Base-by-base conservation (phyloP, 2,329 filamentous ascomycete genomes). In the Lanzia echinophila region DNA sequence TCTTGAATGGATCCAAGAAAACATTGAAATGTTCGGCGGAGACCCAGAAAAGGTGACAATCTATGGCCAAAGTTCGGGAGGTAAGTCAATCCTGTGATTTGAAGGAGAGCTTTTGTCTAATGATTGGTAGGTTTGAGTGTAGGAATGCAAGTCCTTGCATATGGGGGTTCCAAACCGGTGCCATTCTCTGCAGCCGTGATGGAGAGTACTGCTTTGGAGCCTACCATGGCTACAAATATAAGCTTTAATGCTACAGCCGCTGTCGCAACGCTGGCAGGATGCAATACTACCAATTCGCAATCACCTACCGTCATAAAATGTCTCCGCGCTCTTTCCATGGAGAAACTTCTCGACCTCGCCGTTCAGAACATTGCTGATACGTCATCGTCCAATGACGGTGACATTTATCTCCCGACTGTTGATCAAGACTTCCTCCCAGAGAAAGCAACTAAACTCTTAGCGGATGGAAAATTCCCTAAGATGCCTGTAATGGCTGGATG, bases 41-140 rank as follows among this genome's bases (percentile, higher is more conserved):
- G 77, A 85, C 57, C 71, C 70, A 2, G 65, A 67, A 3, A 76
- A 78, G 51, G 73, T 86, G 28, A 84, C 79, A 2, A 67, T 84
- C 47, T 81, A 79, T 76, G 83, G 82, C 33, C 78, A 82, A 63
- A 76, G 72, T 6, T 79, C 79, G 0, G 79, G 79, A 20, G 76
- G 70, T 45, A 72, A 72, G 50, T 74, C 72, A 5, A 72, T 82
- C 2, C 74, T 74, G 6, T 69, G 70, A 43, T 79, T 81, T 47
- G 69, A 33, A 33, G n/a, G 24, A 20, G 17, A 8, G 13, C 15
- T 38, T 6, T 20, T 20, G 38, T 44, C 41, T 44, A 6, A 44
- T 11, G 6, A 17, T 46, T 72, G 44, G 28, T 34, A 72, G 72
- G 71, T 8, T 62, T 74, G 2, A 65, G 72, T 10, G 69, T 75